phyloP scores from a whole-genome alignment of 306 rosid species.

The Cyamopsis tetragonoloba region DNA sequence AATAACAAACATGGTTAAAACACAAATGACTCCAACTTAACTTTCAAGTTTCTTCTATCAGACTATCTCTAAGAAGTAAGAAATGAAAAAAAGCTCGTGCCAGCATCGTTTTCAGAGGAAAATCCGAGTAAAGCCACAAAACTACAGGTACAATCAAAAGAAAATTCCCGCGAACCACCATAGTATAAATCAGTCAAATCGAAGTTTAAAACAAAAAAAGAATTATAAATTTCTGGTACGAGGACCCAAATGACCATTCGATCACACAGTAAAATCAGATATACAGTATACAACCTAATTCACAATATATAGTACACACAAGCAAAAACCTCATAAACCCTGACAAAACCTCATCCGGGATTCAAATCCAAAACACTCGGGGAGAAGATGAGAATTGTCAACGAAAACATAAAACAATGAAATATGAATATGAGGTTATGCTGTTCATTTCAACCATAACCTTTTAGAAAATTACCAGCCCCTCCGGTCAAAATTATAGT shows the following conservation, averaged over 20 bases:
- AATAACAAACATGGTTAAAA: background rate
- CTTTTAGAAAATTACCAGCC: constrained; percentile 44
- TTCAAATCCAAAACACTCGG: background rate
- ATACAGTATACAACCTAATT: background rate
- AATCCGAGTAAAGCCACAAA: background rate
- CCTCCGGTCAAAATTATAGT: constrained; percentile 15
- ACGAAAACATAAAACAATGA: background rate
- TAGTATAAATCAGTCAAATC: background rate
- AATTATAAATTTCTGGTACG: background rate
- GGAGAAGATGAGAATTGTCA: background rate
- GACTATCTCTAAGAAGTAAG: background rate
- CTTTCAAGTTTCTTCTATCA: background rate
- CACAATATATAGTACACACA: background rate
- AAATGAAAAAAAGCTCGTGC: background rate
- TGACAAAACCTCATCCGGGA: background rate
- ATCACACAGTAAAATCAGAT: background rate
- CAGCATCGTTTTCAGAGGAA: background rate
- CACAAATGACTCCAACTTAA: background rate
- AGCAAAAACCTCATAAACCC: constrained; percentile 21
- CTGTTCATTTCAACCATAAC: background rate
- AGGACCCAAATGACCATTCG: background rate
- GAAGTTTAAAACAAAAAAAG: background rate
- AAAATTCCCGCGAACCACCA: background rate
- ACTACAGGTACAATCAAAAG: background rate
- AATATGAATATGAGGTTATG: too few relatives aligned